Base-by-base conservation (phyloP, 2,329 filamentous ascomycete species). In the Akanthomyces uredinophilus region DNA sequence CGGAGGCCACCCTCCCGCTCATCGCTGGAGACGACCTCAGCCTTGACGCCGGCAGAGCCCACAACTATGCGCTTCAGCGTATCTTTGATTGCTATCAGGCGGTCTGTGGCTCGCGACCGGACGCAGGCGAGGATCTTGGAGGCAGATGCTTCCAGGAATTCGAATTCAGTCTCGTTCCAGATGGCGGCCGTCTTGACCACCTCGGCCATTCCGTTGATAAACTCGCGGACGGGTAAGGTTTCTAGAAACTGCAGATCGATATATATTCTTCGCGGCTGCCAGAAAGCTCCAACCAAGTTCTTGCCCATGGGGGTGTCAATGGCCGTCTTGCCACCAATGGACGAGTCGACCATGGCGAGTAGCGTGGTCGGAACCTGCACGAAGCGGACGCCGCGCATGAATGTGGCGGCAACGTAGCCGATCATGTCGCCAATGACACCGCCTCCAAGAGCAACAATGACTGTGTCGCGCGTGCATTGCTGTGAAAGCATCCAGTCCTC, bases 121-220 rank as follows among this genome's bases (percentile, higher is more conserved):
- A 75, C 63, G 70, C 70, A 65, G 70, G 72, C 55, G 70, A 97
- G 82, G 57, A 99, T 92, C 5, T 82, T 77, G 43, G 88, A 79
- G 1, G 93, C 92, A 69, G 95, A 91, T 67, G 89, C 82, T 73
- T 99, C 95, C 20, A 99, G 81, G 14, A 89, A 79, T 49, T 88
- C 83, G 72, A 99, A 99, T 71, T 97, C 94, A 11, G 82, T 77
- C 75, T 96, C 92, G 70, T 96, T 87, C 86, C 94, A 97, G 69
- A 99, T 98, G 60, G 95, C 95, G 3, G 95, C 95, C 4, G 95
- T 99, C 84, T 97, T 97, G 73, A 97, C 84, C 35, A 99, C 94
- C 78, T 99, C 95, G 29, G 94, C 95, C 94, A 99, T 97, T 64
- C 95, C 95, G 74, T 99, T 99, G 76, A 97, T 92, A 71, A 99